Base-by-base conservation (phyloP, 2,329 filamentous ascomycete species). In the Raffaelea albimanens region DNA sequence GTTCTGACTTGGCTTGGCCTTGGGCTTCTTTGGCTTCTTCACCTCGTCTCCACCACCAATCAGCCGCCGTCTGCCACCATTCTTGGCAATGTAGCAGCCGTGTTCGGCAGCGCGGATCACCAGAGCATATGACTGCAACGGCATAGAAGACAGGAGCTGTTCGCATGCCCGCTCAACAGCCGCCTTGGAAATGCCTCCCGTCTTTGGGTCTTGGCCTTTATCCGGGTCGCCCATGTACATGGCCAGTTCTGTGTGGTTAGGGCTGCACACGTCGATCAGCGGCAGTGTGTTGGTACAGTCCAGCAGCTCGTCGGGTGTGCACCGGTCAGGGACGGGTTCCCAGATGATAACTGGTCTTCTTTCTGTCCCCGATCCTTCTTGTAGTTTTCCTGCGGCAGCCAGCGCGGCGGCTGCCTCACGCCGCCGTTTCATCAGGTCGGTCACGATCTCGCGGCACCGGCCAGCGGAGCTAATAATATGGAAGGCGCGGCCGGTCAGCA, bases 241-340 rank as follows among this genome's bases (percentile, higher is more conserved):
- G 5, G 83, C 87, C n/a, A 98, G 75, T 63, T 98, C 93, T 21
- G 82, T 70, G 61, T 95, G 87, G 60, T 98, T 98, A 1, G 93
- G 93, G 53, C 76, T 80, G 62, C 78, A 80, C 47, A 83, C 67
- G 55, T 83, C 79, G 47, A 83, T 69, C 16, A 80, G 63, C 0
- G 76, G 76, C 13, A 83, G 67, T 11, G 75, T 75, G 54, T 82
- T 82, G 44, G 78, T 82, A 61, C 74, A 79, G 58, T 81, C 80
- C 11, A 82, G 68, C 23, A 83, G 66, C 60, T 83, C 75, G 39
- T 81, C 78, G 0, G 87, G 82, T 0, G 77, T 83, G 63, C 90
- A 96, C 1, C 87, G 74, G 63, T 96, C 88, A 2, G 93, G 93
- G 1, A 96, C 86, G 1, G 93, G 93, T 62, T 98, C 93, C 91